Evolutionary conservation across 2,329 filamentous ascomycete species (phyloP).

Genomic region (Botrytis porri): DNA sequence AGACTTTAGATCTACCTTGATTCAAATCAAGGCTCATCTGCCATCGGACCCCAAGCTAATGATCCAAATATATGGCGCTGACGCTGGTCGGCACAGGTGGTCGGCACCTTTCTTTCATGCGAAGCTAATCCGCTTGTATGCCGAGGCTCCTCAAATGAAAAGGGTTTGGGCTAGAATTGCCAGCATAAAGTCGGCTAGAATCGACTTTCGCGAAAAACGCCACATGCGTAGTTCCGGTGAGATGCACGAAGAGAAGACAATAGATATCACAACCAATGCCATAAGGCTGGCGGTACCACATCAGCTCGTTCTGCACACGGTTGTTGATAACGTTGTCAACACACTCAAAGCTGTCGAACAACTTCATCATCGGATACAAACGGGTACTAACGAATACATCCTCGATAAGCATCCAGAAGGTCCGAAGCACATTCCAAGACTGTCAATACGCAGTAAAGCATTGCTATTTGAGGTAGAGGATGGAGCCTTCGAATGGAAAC

Average conservation of each 20-base stretch:
- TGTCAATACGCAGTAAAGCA: slow-evolving; percentile 77
- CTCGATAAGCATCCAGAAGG: slow-evolving; percentile 80
- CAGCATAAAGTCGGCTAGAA: slow-evolving; percentile 74
- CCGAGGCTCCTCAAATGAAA: slow-evolving; percentile 78
- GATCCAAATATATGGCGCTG: slow-evolving; percentile 80
- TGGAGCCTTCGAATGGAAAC: slow-evolving; percentile 94
- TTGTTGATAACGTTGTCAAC: slow-evolving; percentile 93
- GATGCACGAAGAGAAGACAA: slow-evolving; percentile 70
- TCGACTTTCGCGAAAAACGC: slow-evolving; percentile 76
- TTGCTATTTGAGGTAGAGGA: slow-evolving; percentile 93
- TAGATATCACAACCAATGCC: slow-evolving; percentile 82
- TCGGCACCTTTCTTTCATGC: slow-evolving; percentile 76
- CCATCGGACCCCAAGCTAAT: slow-evolving; percentile 88
- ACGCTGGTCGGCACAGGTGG: slow-evolving; percentile 84
- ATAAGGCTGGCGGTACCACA: slow-evolving; percentile 87
- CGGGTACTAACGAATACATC: slow-evolving; percentile 83
- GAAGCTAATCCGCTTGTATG: slow-evolving; percentile 79
- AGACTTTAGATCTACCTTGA: slow-evolving; percentile 75
- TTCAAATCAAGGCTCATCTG: slow-evolving; percentile 87
- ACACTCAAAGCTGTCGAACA: slow-evolving; percentile 83
- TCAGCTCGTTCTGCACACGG: slow-evolving; percentile 81
- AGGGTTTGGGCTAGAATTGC: slow-evolving; percentile 82
- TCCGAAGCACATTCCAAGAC: slow-evolving; percentile 80
- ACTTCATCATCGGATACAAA: slow-evolving; percentile 88
- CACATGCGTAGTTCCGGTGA: slow-evolving; percentile 60